A percentile compares a stretch with the other conserved stretches of the same genome.
phyloP scores from a whole-genome alignment of 1,139 yeast species.

The Sugiyamaella neomexicana region DNA sequence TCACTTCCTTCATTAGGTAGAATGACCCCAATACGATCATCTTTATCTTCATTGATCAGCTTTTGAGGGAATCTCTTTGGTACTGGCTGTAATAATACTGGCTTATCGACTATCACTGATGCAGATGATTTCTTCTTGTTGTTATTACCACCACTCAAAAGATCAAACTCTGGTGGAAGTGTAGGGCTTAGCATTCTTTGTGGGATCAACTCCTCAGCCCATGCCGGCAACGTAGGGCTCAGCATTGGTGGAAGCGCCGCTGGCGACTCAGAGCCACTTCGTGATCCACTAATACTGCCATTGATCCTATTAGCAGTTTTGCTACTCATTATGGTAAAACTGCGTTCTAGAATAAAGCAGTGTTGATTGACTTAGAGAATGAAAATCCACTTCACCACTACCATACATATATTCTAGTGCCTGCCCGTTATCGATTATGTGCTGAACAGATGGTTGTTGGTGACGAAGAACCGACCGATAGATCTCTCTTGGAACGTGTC shows the following conservation, averaged over 20 bases:
- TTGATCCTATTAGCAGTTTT: slow-evolving; percentile 15
- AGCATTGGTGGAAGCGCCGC: slow-evolving; percentile 39
- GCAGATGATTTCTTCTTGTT: slow-evolving; percentile 11
- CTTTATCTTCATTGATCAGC: neutral
- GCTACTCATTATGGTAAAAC: slow-evolving; percentile 8
- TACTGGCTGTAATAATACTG: slow-evolving; percentile 20
- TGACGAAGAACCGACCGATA: no score
- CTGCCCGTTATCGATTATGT: neutral
- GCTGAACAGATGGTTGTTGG: no score
- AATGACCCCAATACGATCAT: neutral
- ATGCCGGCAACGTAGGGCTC: slow-evolving; percentile 40
- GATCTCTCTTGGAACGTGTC: no score
- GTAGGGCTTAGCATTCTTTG: slow-evolving; percentile 39
- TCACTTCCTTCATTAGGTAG: neutral
- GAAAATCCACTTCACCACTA: neutral
- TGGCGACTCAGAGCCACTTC: slow-evolving; percentile 12
- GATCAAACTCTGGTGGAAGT: slow-evolving; percentile 35
- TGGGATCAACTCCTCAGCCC: slow-evolving; percentile 34
- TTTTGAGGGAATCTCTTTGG: slow-evolving; percentile 17
- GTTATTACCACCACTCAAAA: slow-evolving; percentile 1
- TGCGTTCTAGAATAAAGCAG: neutral
- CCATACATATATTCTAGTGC: neutral
- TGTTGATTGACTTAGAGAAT: neutral
- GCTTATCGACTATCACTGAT: slow-evolving; percentile 3
- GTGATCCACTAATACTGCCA: neutral